phyloP scores from a whole-genome alignment of 768 basidiomycete genomes.

The Psilocybe sp. region DNA sequence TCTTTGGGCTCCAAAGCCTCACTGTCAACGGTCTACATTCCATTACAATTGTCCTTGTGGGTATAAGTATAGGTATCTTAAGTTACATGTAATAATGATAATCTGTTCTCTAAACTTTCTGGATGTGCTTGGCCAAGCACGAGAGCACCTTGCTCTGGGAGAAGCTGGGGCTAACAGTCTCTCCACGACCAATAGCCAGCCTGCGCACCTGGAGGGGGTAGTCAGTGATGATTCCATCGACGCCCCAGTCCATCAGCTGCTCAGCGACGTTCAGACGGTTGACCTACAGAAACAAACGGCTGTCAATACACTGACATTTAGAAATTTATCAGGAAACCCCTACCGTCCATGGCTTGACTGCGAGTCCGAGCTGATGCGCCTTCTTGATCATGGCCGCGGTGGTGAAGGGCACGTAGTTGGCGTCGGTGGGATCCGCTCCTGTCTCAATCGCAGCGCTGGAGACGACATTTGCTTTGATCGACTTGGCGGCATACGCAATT shows the following conservation, averaged over 20 bases:
- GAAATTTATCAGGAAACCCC: slow-evolving; percentile 15
- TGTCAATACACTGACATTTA: background rate
- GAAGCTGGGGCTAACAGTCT: slow-evolving; percentile 52
- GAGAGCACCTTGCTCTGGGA: slow-evolving; percentile 57
- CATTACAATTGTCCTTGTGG: background rate
- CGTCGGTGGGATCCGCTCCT: slow-evolving; percentile 38
- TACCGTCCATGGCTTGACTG: slow-evolving; percentile 76
- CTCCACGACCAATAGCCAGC: slow-evolving; percentile 50
- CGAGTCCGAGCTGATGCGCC: slow-evolving; percentile 61
- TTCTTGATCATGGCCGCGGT: slow-evolving; percentile 66
- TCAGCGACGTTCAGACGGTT: slow-evolving; percentile 60
- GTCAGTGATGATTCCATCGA: slow-evolving; percentile 80
- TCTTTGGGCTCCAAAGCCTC: too few relatives aligned
- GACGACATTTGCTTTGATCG: slow-evolving; percentile 61
- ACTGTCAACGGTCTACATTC: too few relatives aligned
- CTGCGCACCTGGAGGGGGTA: slow-evolving; percentile 61
- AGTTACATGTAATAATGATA: slow-evolving; percentile 1
- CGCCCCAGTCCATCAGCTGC: slow-evolving; percentile 56
- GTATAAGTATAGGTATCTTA: background rate
- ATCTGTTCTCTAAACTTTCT: slow-evolving; percentile 17
- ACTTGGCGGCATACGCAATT: slow-evolving; percentile 66
- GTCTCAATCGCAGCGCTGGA: slow-evolving; percentile 54
- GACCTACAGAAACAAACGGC: slow-evolving; percentile 36
- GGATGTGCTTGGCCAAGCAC: slow-evolving; percentile 57
- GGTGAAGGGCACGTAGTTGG: slow-evolving; percentile 53